Percentiles rank a stretch among this genome's conserved stretches.
phyloP scores from a whole-genome alignment of 805 yeast species.

The Kodamaea lidongshanica region DNA sequence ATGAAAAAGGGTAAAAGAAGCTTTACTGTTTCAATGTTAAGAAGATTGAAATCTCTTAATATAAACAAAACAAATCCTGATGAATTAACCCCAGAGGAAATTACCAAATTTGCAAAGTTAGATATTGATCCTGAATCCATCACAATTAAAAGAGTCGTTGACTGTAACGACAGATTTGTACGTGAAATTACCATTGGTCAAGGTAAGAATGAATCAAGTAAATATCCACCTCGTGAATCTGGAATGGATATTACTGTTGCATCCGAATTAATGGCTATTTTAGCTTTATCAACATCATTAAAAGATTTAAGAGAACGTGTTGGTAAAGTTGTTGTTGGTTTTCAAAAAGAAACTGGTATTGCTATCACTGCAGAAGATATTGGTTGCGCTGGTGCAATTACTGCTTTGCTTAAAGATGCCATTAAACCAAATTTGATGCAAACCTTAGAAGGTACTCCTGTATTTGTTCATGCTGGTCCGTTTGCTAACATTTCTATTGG shows the following conservation, averaged over 20 bases:
- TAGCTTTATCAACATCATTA: conserved; percentile 75
- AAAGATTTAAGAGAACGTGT: conserved; percentile 82
- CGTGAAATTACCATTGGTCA: conserved; percentile 86
- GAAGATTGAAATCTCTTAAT: conserved; percentile 75
- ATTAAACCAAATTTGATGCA: conserved; percentile 96
- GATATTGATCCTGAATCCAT: conserved; percentile 87
- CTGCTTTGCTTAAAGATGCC: conserved; percentile 93
- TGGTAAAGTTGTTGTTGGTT: conserved; percentile 85
- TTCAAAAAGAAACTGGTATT: conserved; percentile 57
- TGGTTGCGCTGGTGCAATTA: conserved; percentile 92
- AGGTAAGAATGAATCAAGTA: conserved; percentile 77
- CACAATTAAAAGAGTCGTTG: conserved; percentile 90
- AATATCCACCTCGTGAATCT: conserved; percentile 75
- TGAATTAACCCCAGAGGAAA: conserved; percentile 71
- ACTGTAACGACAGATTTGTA: conserved; percentile 85
- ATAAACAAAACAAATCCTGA: conserved; percentile 75
- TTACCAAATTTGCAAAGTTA: conserved; percentile 67
- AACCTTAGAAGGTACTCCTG: conserved; percentile 96
- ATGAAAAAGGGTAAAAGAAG: conserved; percentile 71
- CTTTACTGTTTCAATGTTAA: conserved; percentile 74
- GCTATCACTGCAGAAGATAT: conserved; percentile 93
- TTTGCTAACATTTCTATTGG: conserved; percentile 97
- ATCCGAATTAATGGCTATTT: conserved; percentile 91
- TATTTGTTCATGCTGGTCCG: conserved; percentile 96
- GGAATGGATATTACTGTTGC: conserved; percentile 98